A percentile compares a stretch with the other conserved stretches of the same genome.
Conservation (phyloP, 495 filamentous ascomycete species). For the Cryomyces minteri region DNA sequence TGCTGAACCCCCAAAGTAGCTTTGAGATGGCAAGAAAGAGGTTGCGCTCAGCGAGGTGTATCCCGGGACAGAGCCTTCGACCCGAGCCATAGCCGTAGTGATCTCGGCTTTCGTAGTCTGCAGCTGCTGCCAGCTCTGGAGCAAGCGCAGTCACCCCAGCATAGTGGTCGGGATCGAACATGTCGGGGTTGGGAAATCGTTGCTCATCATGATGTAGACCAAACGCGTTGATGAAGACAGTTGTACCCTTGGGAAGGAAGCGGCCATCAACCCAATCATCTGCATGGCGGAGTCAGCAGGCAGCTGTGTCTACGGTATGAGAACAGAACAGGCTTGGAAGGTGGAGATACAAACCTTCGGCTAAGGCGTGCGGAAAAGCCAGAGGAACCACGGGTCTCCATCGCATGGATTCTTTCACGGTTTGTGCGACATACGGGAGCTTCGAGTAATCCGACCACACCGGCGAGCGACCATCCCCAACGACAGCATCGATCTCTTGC, state of each 20-base stretch:
- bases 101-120: constrained; percentile 7
- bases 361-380: constrained; percentile 9
- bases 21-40: constrained; percentile 10
- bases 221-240: constrained; percentile 10
- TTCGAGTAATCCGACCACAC: constrained; percentile 5
- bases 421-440: constrained; percentile 10
- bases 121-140: constrained; percentile 8
- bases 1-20: constrained; percentile 10
- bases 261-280: constrained; percentile 13
- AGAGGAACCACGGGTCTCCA: constrained; percentile 12
- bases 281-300: not conserved
- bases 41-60: constrained; percentile 2
- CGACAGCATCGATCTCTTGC: constrained; percentile 13
- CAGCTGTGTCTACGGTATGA: not conserved
- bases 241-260: constrained; percentile 11
- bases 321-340: not conserved
- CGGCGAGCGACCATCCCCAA: constrained; percentile 9
- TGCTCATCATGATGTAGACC: constrained; percentile 10
- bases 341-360: not conserved
- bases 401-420: constrained; percentile 11
- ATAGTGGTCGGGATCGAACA: constrained; percentile 12
- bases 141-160: constrained; percentile 5
- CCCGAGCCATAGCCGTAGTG: constrained; percentile 13
- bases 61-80: constrained; percentile 9
- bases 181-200: constrained; percentile 6